Base-by-base conservation (phyloP, 1,284 basidiomycete species). In the Filobasidium uniguttulatum region DNA sequence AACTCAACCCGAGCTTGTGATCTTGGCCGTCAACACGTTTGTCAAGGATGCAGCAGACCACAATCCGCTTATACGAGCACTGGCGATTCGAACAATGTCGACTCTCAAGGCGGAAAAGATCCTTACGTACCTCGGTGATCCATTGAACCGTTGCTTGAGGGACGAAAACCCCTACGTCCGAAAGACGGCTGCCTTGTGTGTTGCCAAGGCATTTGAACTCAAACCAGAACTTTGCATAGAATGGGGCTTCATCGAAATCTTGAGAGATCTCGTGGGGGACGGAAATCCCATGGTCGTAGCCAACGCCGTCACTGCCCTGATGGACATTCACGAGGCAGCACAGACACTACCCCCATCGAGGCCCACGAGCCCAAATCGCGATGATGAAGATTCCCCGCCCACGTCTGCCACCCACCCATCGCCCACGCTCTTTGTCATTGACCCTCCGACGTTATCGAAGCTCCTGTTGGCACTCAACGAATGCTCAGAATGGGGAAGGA, bases 281-380 rank as follows among this genome's bases (percentile, higher is more conserved):
- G 85, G 83, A 54, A 98, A 98, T 68, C 93, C 93, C 0, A 98
- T 96, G 90, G 93, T 98, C 47, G 93, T 98, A 37, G 89, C 94
- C 28, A 98, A 98, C 59, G 93, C 94, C 1, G 90, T 98, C 1
- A 89, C 91, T 7, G 91, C 93, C 0, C 72, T 98, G n/a, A 82
- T 84, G 15, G 94, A 98, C 62, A 97, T 98, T 56, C 89, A 96
- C 56, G 73, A 76, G 56, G 68, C 68, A 7, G 45, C 49, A 2
- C 46, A 51, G 15, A 40, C 25, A 14, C 28, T 28, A n/a, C 46
- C 55, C 19, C 57, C 62, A 57, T 67, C 56, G 51, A 61, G 43
- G 46, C 62, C 57, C 49, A 57, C 44, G 4, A 56, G 60, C 8
- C 58, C 59, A 4, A 55, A 55, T 14, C 55, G 59, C 25, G 34